phyloP scores from a whole-genome alignment of 2,329 filamentous ascomycete genomes.

The Talaromyces sp. region DNA sequence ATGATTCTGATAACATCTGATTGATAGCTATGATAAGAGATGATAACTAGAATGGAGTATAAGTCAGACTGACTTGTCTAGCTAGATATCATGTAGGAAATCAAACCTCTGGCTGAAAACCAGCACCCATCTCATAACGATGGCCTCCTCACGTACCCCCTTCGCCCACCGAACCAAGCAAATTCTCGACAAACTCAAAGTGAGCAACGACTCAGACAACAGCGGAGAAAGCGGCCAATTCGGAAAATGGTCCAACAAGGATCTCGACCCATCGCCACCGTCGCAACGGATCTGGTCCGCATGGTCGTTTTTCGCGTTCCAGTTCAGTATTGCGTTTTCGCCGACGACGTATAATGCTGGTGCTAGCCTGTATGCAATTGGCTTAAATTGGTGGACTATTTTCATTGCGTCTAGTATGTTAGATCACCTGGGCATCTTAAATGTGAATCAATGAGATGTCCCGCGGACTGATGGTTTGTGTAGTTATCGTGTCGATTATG shows the following conservation, averaged over 20 bases:
- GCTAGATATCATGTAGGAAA: not conserved
- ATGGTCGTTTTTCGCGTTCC: slow-evolving; percentile 15
- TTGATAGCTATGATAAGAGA: not conserved
- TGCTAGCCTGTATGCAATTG: slow-evolving; percentile 13
- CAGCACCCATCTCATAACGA: not conserved
- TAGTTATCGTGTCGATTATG: slow-evolving; percentile 12
- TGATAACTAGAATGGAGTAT: not conserved
- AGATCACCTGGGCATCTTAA: too few relatives aligned
- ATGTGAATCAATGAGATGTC: too few relatives aligned
- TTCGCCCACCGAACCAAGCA: not conserved
- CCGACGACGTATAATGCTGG: slow-evolving; percentile 15
- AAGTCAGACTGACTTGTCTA: not conserved
- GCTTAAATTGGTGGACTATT: slow-evolving; percentile 14
- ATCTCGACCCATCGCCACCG: slow-evolving; percentile 14
- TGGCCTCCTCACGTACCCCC: not conserved
- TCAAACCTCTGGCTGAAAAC: not conserved
- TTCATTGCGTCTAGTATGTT: slow-evolving; percentile 12
- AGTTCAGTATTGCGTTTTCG: slow-evolving; percentile 16
- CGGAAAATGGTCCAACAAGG: slow-evolving; percentile 15
- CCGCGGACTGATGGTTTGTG: not conserved
- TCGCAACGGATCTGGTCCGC: slow-evolving; percentile 9
- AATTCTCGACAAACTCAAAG: slow-evolving; percentile 4
- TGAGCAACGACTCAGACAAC: not conserved
- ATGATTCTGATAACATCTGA: not conserved
- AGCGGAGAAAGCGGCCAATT: slow-evolving; percentile 11